Conservation (phyloP, 2,329 filamentous ascomycete species). For the Botrytis hyacinthi region DNA sequence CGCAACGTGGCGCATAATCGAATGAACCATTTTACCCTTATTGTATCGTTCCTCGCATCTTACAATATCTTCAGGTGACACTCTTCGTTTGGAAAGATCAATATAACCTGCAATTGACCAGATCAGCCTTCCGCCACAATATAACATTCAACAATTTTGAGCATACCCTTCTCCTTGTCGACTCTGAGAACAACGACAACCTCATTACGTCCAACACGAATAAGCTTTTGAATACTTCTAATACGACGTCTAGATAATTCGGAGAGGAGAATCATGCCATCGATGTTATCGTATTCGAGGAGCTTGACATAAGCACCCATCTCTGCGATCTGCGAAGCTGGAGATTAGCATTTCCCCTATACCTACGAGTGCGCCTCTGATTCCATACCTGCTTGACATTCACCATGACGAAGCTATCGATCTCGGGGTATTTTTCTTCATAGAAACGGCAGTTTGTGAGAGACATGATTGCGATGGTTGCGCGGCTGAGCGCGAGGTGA, state of each 20-base stretch:
- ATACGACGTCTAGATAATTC: slow-evolving; percentile 98
- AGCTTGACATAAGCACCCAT: slow-evolving; percentile 99
- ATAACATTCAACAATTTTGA: not conserved
- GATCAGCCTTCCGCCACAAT: not conserved
- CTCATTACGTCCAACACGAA: slow-evolving; percentile 95
- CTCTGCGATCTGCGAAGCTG: slow-evolving; percentile 74
- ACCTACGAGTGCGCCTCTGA: not conserved
- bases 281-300: slow-evolving; percentile 99
- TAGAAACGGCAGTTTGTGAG: slow-evolving; percentile 97
- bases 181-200: slow-evolving; percentile 98
- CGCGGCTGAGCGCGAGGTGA: slow-evolving; percentile 27
- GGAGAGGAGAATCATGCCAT: slow-evolving; percentile 98
- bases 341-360: slow-evolving; percentile 20
- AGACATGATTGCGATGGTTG: slow-evolving; percentile 69
- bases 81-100: slow-evolving; percentile 96
- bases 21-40: slow-evolving; percentile 99
- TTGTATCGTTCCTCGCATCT: slow-evolving; percentile 99
- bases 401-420: slow-evolving; percentile 99
- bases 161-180: slow-evolving; percentile 93
- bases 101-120: slow-evolving; percentile 68
- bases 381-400: slow-evolving; percentile 89
- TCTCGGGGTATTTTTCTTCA: slow-evolving; percentile 96
- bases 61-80: slow-evolving; percentile 94
- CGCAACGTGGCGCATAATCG: slow-evolving; percentile 97
- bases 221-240: slow-evolving; percentile 97